Evolutionary conservation across 1,284 basidiomycete genomes (phyloP).

Genomic region (Austropuccinia psidii): DNA sequence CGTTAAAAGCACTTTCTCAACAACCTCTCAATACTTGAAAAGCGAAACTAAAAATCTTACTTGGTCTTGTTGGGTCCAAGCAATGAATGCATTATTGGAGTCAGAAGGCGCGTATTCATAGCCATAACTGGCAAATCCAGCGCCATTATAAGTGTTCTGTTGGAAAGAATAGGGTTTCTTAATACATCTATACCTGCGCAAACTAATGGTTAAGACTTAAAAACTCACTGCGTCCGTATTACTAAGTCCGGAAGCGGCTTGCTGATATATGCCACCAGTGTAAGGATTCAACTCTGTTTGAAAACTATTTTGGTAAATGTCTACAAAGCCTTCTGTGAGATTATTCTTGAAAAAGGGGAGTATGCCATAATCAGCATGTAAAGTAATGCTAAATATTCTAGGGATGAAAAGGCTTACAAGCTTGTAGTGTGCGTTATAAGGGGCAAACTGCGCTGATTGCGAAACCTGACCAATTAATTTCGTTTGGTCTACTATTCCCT

Average conservation of each 20-base stretch:
- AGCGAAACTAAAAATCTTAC: slow-evolving; percentile 40
- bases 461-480: slow-evolving; percentile 44
- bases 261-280: slow-evolving; percentile 44
- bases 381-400: slow-evolving; percentile 39
- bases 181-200: neutral
- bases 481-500: slow-evolving; percentile 40
- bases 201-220: neutral
- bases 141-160: slow-evolving; percentile 48
- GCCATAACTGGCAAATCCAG: slow-evolving; percentile 57
- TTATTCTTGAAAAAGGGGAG: neutral
- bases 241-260: slow-evolving; percentile 44
- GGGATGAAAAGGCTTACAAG: slow-evolving; percentile 39
- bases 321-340: slow-evolving; percentile 37
- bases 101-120: slow-evolving; percentile 52
- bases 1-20: slow-evolving; percentile 58
- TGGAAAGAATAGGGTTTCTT: slow-evolving; percentile 42
- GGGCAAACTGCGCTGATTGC: slow-evolving; percentile 47
- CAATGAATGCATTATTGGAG: slow-evolving; percentile 15
- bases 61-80: slow-evolving; percentile 34
- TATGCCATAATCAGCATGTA: neutral
- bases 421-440: slow-evolving; percentile 46
- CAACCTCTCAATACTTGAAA: slow-evolving; percentile 63
- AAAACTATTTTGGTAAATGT: slow-evolving; percentile 25
- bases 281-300: slow-evolving; percentile 42
- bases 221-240: slow-evolving; percentile 39